Conservation (phyloP, 768 basidiomycete species). For the Amylocystis lapponica region DNA sequence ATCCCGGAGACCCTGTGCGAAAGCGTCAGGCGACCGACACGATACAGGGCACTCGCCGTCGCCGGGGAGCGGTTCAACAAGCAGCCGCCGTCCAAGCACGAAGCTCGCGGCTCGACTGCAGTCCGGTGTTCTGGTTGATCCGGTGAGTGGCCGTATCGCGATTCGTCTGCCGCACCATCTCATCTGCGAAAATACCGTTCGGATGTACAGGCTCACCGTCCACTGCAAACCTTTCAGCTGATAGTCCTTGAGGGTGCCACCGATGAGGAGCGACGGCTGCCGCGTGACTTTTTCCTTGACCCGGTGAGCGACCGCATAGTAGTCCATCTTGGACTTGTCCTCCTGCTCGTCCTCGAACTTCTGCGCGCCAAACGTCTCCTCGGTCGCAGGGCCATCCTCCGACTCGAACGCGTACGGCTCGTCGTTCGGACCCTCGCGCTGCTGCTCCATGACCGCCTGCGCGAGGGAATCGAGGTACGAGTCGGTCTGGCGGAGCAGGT, state of each 20-base stretch:
- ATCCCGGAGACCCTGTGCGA: conserved; percentile 85
- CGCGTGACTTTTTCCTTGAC: conserved; percentile 79
- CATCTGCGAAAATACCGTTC: conserved; percentile 92
- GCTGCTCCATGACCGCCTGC: conserved; percentile 89
- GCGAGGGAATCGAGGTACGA: conserved; percentile 92
- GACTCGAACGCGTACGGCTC: too few relatives aligned
- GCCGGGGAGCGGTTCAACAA: too few relatives aligned
- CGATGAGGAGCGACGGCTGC: conserved; percentile 72
- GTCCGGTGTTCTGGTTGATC: too few relatives aligned
- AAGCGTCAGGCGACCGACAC: too few relatives aligned
- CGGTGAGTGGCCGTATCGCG: too few relatives aligned
- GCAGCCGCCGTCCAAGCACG: too few relatives aligned
- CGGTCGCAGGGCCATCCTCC: conserved; percentile 75
- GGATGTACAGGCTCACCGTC: conserved; percentile 97
- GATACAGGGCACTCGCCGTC: too few relatives aligned
- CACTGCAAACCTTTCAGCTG: conserved; percentile 94
- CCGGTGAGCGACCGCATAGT: conserved; percentile 92
- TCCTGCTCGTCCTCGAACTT: conserved; percentile 56
- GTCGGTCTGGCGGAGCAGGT: conserved; percentile 91
- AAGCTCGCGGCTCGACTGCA: too few relatives aligned
- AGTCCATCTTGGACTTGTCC: conserved; percentile 78
- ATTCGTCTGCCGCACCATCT: conserved; percentile 60
- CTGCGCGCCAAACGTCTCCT: conserved; percentile 88
- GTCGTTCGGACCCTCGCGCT: conserved; percentile 43
- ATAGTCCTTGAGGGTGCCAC: conserved; percentile 91